Base-by-base conservation (phyloP, 148 eudicot genomes). In the Fallopia convolvulus region DNA sequence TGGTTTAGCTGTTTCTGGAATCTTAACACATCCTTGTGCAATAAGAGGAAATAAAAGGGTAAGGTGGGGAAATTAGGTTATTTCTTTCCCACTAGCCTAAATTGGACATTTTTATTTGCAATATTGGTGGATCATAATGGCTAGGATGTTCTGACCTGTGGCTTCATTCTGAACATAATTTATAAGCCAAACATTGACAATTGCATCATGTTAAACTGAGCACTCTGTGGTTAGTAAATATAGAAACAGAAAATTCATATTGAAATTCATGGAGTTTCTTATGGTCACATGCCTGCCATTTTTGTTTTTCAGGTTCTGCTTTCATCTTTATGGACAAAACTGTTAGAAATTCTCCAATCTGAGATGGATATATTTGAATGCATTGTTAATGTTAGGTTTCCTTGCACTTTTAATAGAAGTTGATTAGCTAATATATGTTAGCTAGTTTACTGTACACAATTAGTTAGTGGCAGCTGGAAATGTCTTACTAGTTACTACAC, bases 321-420 rank as follows among this genome's bases (percentile, higher is more conserved):
- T 70, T 95, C 99, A 74, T 95, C 99, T 72, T 95, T 97, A 95
- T 95, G 99, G 99, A 95, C 76, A 95, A 92, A 84, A 95, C 99
- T 65, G 97, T 95, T 77, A 88, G 97, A n/a, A n/a, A n/a, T n/a
- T n/a, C n/a, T n/a, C n/a, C n/a, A n/a, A n/a, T n/a, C n/a, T n/a
- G n/a, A n/a, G n/a, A n/a, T n/a, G n/a, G n/a, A n/a, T n/a, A n/a
- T n/a, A n/a, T n/a, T n/a, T n/a, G n/a, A n/a, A n/a, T n/a, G n/a
- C n/a, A n/a, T n/a, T n/a, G n/a, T n/a, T n/a, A n/a, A n/a, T n/a
- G n/a, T n/a, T n/a, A n/a, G n/a, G n/a, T n/a, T n/a, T n/a, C n/a
- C n/a, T n/a, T n/a, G n/a, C n/a, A n/a, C n/a, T n/a, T n/a, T n/a
- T n/a, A n/a, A n/a, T n/a, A n/a, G n/a, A n/a, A n/a, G n/a, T n/a